Conservation (phyloP, 257 asterid genomes). For the Avicennia marina region DNA sequence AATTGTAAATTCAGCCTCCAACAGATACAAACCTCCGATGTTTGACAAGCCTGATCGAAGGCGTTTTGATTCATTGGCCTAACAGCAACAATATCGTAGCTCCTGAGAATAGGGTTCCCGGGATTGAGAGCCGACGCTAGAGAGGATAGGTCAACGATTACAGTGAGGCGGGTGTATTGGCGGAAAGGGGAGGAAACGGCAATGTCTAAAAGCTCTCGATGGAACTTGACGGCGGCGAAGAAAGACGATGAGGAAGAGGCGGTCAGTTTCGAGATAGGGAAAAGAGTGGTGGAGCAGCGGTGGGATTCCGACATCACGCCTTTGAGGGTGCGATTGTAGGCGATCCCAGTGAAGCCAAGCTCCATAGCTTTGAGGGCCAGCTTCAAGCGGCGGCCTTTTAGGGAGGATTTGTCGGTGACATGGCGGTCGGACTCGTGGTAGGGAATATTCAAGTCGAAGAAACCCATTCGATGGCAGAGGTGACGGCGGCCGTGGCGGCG, state of each 20-base stretch:
- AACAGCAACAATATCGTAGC: constrained; percentile 71
- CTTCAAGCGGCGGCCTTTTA: constrained; percentile 62
- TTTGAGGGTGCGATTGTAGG: constrained; percentile 74
- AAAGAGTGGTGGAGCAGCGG: constrained; percentile 57
- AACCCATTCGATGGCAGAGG: constrained; percentile 56
- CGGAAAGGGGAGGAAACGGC: constrained; percentile 64
- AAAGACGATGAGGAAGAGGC: constrained; percentile 43
- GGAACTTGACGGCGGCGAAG: constrained; percentile 56
- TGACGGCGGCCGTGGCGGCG: constrained; percentile 7
- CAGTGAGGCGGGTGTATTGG: constrained; percentile 80
- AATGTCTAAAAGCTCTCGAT: constrained; percentile 57
- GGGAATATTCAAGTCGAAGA: constrained; percentile 75
- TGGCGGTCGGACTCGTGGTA: constrained; percentile 69
- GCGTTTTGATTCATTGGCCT: constrained; percentile 69
- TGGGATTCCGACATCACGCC: constrained; percentile 85
- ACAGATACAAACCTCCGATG: constrained; percentile 53
- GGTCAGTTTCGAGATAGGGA: constrained; percentile 56
- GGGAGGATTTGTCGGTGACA: constrained; percentile 41
- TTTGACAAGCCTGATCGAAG: constrained; percentile 75
- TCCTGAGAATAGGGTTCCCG: constrained; percentile 64
- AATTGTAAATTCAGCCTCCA: neutral
- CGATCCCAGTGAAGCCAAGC: constrained; percentile 79
- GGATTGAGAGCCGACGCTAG: constrained; percentile 65
- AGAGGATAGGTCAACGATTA: constrained; percentile 49
- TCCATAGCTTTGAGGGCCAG: constrained; percentile 66